A percentile compares a stretch with the other conserved stretches of the same genome.
Evolutionary conservation across 257 asterid genomes (phyloP).

Genomic region (Solanum sparsipilum): DNA sequence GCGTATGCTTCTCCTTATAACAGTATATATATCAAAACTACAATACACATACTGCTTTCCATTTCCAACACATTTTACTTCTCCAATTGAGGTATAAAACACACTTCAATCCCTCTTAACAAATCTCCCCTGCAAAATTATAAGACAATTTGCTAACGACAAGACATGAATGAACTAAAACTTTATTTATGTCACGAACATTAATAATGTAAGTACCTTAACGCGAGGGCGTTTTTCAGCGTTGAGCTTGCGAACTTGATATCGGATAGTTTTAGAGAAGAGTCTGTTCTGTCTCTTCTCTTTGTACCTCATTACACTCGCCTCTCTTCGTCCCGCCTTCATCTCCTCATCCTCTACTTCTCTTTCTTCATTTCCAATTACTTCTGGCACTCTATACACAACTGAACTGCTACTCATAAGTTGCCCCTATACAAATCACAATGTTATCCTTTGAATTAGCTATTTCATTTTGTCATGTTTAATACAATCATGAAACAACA

Average conservation of each 20-base stretch:
- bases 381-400: conserved; percentile 63
- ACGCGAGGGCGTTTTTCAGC: conserved; percentile 94
- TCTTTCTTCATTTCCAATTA: conserved; percentile 11
- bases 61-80: neutral
- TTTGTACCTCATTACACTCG: conserved; percentile 75
- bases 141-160: too few species aligned
- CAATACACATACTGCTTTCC: neutral
- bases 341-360: conserved; percentile 1
- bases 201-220: conserved; percentile 32
- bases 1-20: neutral
- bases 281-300: conserved; percentile 80
- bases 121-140: conserved; percentile 64
- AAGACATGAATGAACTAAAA: neutral
- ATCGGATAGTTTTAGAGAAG: conserved; percentile 60
- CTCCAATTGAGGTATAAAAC: neutral
- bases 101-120: conserved; percentile 56
- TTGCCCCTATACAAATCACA: conserved; percentile 15
- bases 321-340: conserved; percentile 48
- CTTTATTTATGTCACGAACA: neutral
- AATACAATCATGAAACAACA: neutral
- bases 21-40: neutral
- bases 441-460: neutral
- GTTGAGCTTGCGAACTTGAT: conserved; percentile 75
- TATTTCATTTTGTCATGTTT: neutral
- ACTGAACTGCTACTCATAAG: conserved; percentile 8